phyloP scores from a whole-genome alignment of 805 yeast species.

The Ogataea glucozyma region DNA sequence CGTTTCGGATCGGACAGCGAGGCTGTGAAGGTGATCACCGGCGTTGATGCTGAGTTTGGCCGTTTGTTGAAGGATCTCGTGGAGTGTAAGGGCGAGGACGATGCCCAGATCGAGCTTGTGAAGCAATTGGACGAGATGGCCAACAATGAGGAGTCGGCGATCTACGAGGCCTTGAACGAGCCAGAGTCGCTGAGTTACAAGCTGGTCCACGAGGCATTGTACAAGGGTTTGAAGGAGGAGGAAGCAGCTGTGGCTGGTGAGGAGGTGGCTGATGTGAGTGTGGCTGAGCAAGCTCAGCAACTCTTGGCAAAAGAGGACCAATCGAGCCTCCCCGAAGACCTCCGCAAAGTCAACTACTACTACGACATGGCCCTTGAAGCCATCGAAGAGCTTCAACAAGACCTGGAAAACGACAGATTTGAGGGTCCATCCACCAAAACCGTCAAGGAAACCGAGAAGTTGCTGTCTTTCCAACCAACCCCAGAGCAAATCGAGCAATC shows the following conservation, averaged over 20 bases:
- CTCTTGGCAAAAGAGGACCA: conserved; percentile 32
- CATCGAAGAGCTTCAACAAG: conserved; percentile 32
- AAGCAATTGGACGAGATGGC: conserved; percentile 23
- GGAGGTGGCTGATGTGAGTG: not conserved
- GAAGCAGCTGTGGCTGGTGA: not conserved
- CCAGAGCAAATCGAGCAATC: conserved; percentile 63
- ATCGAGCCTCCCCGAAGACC: conserved; percentile 22
- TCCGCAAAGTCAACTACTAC: conserved; percentile 27
- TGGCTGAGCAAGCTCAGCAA: conserved; percentile 13
- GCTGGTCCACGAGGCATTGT: conserved; percentile 7
- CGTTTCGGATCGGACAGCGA: conserved; percentile 28
- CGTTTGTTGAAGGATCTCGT: conserved; percentile 13
- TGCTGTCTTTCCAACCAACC: conserved; percentile 55
- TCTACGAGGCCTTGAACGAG: conserved; percentile 26
- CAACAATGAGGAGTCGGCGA: conserved; percentile 21
- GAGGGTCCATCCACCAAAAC: conserved; percentile 22
- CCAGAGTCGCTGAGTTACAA: conserved; percentile 25
- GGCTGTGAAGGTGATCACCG: conserved; percentile 23
- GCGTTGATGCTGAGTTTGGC: conserved; percentile 28
- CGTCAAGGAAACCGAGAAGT: conserved; percentile 18
- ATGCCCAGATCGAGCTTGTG: conserved; percentile 20
- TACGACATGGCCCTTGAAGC: conserved; percentile 34
- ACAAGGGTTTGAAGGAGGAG: conserved; percentile 5
- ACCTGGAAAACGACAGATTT: conserved; percentile 28
- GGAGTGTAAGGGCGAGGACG: conserved; percentile 14